Evolutionary conservation across 1,284 basidiomycete genomes (phyloP).

Genomic region (Leccinum solheimii): DNA sequence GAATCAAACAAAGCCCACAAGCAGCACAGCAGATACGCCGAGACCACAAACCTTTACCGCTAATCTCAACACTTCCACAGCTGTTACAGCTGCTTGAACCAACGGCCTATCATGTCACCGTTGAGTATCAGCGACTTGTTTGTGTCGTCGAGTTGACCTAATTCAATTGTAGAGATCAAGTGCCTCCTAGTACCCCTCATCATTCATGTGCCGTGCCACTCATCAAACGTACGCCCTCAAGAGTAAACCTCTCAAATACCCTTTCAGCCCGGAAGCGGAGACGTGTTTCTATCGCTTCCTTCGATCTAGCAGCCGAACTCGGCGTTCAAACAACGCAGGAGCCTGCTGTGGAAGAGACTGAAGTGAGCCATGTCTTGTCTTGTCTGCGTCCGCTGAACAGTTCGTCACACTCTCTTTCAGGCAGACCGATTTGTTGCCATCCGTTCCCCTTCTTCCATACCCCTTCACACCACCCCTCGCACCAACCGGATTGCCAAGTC

Average conservation of each 20-base stretch:
- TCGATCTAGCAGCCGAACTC: conserved; percentile 33
- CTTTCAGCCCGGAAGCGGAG: conserved; percentile 35
- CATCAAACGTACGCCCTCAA: conserved; percentile 36
- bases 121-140: conserved; percentile 28
- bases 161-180: conserved; percentile 23
- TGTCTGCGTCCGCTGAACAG: neutral
- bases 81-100: neutral
- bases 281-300: conserved; percentile 34
- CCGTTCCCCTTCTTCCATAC: conserved; percentile 39
- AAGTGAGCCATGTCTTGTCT: conserved; percentile 26
- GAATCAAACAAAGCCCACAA: conserved; percentile 28
- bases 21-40: neutral
- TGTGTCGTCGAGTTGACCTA: conserved; percentile 21
- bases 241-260: conserved; percentile 29
- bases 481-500: conserved; percentile 49
- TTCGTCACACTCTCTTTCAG: conserved; percentile 28
- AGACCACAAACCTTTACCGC: neutral
- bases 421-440: conserved; percentile 49
- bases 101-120: conserved; percentile 25
- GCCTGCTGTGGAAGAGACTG: conserved; percentile 30
- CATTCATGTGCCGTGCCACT: conserved; percentile 31
- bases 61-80: neutral
- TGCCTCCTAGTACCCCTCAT: conserved; percentile 29
- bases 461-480: conserved; percentile 47
- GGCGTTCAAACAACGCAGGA: conserved; percentile 14